A percentile compares a stretch with the other conserved stretches of the same genome.
These are phyloP conservation scores for Cladosporium phlei DNA, from an alignment of 2,329 filamentous ascomycete species.

Conservation along the genomic window DNA sequence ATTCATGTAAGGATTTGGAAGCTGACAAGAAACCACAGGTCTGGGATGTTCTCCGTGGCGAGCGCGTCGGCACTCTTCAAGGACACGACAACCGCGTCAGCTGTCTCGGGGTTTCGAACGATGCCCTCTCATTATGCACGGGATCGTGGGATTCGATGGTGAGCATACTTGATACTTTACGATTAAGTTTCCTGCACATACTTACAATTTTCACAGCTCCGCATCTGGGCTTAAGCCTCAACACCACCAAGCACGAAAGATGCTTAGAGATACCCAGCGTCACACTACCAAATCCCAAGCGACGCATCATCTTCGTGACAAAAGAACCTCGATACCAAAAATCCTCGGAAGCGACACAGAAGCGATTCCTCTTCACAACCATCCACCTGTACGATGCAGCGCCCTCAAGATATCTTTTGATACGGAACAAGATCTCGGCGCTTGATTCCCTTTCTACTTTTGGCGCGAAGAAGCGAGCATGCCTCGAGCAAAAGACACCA, in stretches of 20 bases:
- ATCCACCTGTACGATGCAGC: conserved; percentile 13
- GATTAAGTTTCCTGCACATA: not conserved
- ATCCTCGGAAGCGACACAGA: conserved; percentile 13
- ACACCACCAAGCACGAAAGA: conserved; percentile 7
- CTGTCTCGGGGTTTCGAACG: conserved; percentile 97
- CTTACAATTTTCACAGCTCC: conserved; percentile 38
- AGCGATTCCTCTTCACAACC: conserved; percentile 7
- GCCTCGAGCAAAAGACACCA: conserved; percentile 1
- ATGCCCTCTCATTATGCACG: conserved; percentile 97
- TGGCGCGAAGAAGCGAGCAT: conserved; percentile 6
- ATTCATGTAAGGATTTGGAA: not conserved
- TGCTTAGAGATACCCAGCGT: conserved; percentile 12
- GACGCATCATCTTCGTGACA: conserved; percentile 8
- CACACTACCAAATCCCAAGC: not conserved
- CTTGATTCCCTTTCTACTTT: conserved; percentile 5
- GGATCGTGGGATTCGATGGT: conserved; percentile 99
- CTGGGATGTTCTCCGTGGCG: conserved; percentile 94
- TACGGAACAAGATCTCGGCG: not conserved
- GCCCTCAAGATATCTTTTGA: not conserved
- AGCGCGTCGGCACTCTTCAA: conserved; percentile 93
- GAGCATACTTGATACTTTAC: conserved; percentile 44
- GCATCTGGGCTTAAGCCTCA: conserved; percentile 46
- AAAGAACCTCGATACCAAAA: not conserved
- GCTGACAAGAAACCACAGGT: conserved; percentile 56
- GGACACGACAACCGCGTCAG: conserved; percentile 98